Conservation (phyloP, 2,329 filamentous ascomycete species). For the Bipolaris bicolor region DNA sequence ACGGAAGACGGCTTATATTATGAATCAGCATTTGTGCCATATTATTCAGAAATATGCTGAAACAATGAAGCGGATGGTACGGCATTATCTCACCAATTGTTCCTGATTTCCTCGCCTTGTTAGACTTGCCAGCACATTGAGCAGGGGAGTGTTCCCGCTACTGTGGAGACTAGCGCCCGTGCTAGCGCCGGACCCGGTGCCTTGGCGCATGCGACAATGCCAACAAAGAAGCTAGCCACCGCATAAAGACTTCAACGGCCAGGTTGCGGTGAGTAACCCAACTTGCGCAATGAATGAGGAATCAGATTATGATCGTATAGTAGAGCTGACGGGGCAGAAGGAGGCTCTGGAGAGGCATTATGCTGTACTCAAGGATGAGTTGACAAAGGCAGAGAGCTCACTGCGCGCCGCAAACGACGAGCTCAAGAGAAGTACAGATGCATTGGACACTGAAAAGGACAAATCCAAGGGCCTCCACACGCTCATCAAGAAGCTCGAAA, state of each 20-base stretch:
- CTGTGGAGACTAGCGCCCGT: conserved; percentile 3
- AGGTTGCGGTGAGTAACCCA: conserved; percentile 12
- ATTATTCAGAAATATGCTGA: too few species aligned
- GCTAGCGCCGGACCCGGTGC: conserved; percentile 10
- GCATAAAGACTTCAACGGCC: conserved; percentile 7
- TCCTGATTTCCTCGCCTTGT: background rate
- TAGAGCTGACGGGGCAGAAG: conserved; percentile 1
- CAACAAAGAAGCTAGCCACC: conserved; percentile 17
- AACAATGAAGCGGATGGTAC: too few species aligned
- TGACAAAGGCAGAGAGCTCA: background rate
- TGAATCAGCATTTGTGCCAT: too few species aligned
- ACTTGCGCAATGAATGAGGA: conserved; percentile 2
- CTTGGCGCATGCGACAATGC: conserved; percentile 10
- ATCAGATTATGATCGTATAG: conserved; percentile 2
- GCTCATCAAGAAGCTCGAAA: conserved; percentile 2
- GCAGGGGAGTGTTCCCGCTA: conserved; percentile 7
- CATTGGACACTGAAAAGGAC: background rate
- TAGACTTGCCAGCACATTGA: background rate
- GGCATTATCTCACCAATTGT: too few species aligned
- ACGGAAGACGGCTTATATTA: too few species aligned
- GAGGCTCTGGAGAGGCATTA: background rate
- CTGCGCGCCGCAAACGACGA: background rate
- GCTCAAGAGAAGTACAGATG: background rate
- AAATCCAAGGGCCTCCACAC: conserved; percentile 3
- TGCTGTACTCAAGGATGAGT: background rate